phyloP scores from a whole-genome alignment of 345 rosid species.

The Leavenworthia alabamica region DNA sequence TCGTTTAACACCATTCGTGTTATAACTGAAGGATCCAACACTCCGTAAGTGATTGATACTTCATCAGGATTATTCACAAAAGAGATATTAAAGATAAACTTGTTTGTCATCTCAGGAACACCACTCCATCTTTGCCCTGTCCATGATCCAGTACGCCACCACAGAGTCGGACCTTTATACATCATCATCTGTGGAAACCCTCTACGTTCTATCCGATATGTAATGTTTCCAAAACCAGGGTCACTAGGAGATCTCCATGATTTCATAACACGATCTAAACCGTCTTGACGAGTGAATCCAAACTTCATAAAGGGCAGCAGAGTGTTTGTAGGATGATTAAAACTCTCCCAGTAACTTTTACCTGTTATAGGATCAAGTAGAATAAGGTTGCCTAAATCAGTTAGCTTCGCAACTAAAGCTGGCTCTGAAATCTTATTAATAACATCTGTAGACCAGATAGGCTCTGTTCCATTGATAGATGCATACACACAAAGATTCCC shows the following conservation, averaged over 20 bases:
- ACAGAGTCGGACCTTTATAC: conserved; percentile 28
- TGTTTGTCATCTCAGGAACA: conserved; percentile 47
- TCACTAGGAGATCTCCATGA: conserved; percentile 53
- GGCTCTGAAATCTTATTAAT: conserved; percentile 8
- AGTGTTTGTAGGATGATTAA: conserved; percentile 60
- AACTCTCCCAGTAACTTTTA: conserved; percentile 56
- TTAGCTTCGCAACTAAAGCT: conserved; percentile 38
- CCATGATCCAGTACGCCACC: conserved; percentile 61
- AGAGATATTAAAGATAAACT: conserved; percentile 29
- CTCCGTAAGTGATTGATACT: conserved; percentile 30
- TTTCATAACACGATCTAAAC: conserved; percentile 33
- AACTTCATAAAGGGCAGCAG: conserved; percentile 57
- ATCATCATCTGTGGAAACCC: conserved; percentile 48
- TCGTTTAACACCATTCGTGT: conserved; percentile 50
- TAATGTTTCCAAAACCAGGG: conserved; percentile 41
- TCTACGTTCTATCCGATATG: conserved; percentile 33
- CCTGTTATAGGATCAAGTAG: conserved; percentile 28
- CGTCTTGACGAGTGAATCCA: conserved; percentile 38
- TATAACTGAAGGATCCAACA: conserved; percentile 27
- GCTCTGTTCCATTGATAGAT: conserved; percentile 22
- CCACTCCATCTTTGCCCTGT: conserved; percentile 63
- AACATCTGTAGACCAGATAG: conserved; percentile 49
- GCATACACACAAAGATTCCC: conserved; percentile 38
- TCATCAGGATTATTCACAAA: conserved; percentile 32
- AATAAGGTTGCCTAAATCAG: conserved; percentile 63